Percentiles rank a stretch among this genome's conserved stretches.
These are phyloP conservation scores for Vinca minor DNA, from an alignment of 257 asterid species.

Conservation along the genomic window DNA sequence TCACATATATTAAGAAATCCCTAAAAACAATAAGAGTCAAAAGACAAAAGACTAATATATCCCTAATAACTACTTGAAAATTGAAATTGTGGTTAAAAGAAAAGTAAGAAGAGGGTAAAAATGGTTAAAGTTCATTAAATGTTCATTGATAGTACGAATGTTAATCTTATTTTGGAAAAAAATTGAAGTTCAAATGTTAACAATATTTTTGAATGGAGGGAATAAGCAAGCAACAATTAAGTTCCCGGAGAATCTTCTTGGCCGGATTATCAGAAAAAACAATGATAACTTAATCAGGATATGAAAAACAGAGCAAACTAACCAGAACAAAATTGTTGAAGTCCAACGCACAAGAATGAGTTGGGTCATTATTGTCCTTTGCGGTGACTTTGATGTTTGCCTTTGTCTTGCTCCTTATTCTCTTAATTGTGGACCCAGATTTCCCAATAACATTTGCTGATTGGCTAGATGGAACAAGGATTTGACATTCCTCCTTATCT, in stretches of 20 bases:
- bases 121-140: too few relatives aligned
- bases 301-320: slow-evolving; percentile 20
- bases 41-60: too few relatives aligned
- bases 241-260: not conserved
- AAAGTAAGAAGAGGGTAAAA: too few relatives aligned
- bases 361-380: slow-evolving; percentile 61
- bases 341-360: slow-evolving; percentile 82
- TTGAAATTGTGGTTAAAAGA: too few relatives aligned
- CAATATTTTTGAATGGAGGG: too few relatives aligned
- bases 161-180: too few relatives aligned
- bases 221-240: slow-evolving; percentile 2
- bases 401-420: slow-evolving; percentile 59
- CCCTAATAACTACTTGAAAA: too few relatives aligned
- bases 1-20: too few relatives aligned
- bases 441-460: slow-evolving; percentile 85
- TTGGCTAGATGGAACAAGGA: slow-evolving; percentile 92
- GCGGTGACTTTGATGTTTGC: slow-evolving; percentile 55
- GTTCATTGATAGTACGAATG: too few relatives aligned
- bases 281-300: not conserved
- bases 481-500: slow-evolving; percentile 68
- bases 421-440: slow-evolving; percentile 79
- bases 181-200: too few relatives aligned
- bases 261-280: not conserved
- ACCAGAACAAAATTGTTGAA: slow-evolving; percentile 90
- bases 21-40: too few relatives aligned